These are phyloP conservation scores for Neurospora cerealis DNA, from an alignment of 495 filamentous ascomycete genomes.

Conservation along the genomic window DNA sequence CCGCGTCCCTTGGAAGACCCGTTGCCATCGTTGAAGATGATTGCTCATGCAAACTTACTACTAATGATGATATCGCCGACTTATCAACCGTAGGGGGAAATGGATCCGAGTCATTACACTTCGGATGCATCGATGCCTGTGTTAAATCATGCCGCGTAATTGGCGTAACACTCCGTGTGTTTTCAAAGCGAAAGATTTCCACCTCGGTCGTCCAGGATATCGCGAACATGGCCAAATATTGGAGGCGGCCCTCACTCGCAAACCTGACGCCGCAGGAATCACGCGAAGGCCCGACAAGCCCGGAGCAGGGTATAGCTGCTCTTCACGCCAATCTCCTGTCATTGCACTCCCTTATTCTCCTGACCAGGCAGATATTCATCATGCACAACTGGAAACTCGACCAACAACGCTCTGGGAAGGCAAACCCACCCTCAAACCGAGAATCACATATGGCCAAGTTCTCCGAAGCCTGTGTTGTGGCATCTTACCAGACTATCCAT, in stretches of 20 bases:
- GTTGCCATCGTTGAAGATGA: slow-evolving; percentile 53
- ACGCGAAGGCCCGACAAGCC: slow-evolving; percentile 29
- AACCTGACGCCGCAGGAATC: slow-evolving; percentile 41
- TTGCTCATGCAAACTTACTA: slow-evolving; percentile 33
- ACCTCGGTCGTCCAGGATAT: slow-evolving; percentile 56
- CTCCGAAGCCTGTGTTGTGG: slow-evolving; percentile 60
- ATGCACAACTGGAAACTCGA: slow-evolving; percentile 29
- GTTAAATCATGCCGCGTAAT: slow-evolving; percentile 53
- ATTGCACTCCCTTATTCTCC: slow-evolving; percentile 62
- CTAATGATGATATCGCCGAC: slow-evolving; percentile 29
- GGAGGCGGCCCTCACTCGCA: slow-evolving; percentile 36
- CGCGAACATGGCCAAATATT: slow-evolving; percentile 43
- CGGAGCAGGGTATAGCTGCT: slow-evolving; percentile 50
- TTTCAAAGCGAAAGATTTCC: slow-evolving; percentile 59
- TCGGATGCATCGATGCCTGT: slow-evolving; percentile 39
- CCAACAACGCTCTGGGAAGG: slow-evolving; percentile 21
- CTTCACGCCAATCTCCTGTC: slow-evolving; percentile 61
- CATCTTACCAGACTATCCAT: slow-evolving; percentile 56
- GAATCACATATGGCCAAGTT: slow-evolving; percentile 49
- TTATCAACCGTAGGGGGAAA: slow-evolving; percentile 15
- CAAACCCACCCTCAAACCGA: slow-evolving; percentile 15
- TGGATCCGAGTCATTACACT: slow-evolving; percentile 14
- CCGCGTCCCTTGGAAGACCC: slow-evolving; percentile 48
- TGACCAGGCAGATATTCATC: slow-evolving; percentile 65
- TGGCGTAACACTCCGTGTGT: slow-evolving; percentile 58